These are phyloP conservation scores for Wickerhamomyces sp. DNA, from an alignment of 1,139 yeast species.

Conservation along the genomic window DNA sequence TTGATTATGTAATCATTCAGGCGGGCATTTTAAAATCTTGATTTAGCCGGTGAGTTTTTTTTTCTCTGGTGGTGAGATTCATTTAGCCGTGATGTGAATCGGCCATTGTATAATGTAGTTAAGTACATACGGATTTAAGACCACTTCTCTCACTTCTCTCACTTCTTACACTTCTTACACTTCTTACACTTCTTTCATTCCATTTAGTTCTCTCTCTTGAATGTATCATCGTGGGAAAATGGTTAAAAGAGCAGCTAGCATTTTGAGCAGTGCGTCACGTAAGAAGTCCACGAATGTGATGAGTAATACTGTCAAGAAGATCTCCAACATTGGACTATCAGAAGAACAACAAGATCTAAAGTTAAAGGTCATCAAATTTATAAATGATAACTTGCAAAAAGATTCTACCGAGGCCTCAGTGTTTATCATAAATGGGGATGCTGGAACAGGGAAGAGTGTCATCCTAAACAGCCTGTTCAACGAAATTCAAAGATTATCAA, in stretches of 20 bases:
- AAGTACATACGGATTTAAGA: background rate
- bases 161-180: too few relatives aligned
- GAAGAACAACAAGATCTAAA: conserved; percentile 31
- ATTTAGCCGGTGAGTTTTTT: too few relatives aligned
- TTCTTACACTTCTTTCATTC: too few relatives aligned
- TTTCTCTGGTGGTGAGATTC: background rate
- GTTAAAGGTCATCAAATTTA: conserved; percentile 26
- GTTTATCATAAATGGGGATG: conserved; percentile 37
- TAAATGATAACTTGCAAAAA: conserved; percentile 18
- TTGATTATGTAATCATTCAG: too few relatives aligned
- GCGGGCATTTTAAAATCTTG: too few relatives aligned
- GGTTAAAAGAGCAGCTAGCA: background rate
- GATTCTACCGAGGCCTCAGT: conserved; percentile 25
- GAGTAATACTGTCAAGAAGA: conserved; percentile 27
- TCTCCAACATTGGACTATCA: conserved; percentile 30
- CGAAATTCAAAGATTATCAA: conserved; percentile 30
- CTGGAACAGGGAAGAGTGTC: conserved; percentile 32
- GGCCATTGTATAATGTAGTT: too few relatives aligned
- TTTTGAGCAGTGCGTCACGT: too few relatives aligned
- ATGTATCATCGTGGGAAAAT: too few relatives aligned
- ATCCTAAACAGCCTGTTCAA: conserved; percentile 28
- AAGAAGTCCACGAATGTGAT: too few relatives aligned
- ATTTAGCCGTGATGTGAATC: background rate
- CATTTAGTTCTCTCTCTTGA: too few relatives aligned
- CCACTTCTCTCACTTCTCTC: background rate